These are phyloP conservation scores for Trypethelium eluteriae DNA, from an alignment of 495 filamentous ascomycete species.

Conservation along the genomic window DNA sequence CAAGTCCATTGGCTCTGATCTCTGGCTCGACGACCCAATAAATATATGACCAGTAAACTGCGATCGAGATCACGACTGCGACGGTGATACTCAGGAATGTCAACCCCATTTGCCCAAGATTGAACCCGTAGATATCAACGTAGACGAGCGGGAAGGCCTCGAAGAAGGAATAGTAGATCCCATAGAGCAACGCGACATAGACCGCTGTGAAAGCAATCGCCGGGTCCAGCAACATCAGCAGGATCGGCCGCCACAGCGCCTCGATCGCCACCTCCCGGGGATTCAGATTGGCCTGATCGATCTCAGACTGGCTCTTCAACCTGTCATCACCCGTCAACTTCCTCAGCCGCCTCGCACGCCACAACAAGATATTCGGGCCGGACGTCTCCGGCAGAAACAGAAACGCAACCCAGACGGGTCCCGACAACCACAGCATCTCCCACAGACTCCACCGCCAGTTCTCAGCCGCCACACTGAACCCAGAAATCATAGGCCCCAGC, in stretches of 20 bases:
- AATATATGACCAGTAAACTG: slow-evolving; percentile 46
- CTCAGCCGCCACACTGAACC: slow-evolving; percentile 53
- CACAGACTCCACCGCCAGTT: slow-evolving; percentile 39
- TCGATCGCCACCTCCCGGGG: slow-evolving; percentile 44
- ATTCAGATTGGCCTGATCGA: slow-evolving; percentile 41
- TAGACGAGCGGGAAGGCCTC: slow-evolving; percentile 70
- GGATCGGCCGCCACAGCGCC: slow-evolving; percentile 53
- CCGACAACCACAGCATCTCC: slow-evolving; percentile 45
- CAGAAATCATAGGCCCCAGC: slow-evolving; percentile 55
- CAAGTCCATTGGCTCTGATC: slow-evolving; percentile 41
- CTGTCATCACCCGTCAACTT: slow-evolving; percentile 29
- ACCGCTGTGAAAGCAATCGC: slow-evolving; percentile 54
- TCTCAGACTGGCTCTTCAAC: slow-evolving; percentile 34
- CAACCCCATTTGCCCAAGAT: slow-evolving; percentile 53
- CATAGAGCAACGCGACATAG: slow-evolving; percentile 58
- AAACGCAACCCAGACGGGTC: slow-evolving; percentile 42
- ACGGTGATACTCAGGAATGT: slow-evolving; percentile 59
- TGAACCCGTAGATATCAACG: slow-evolving; percentile 54
- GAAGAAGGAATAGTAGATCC: slow-evolving; percentile 65
- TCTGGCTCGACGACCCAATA: slow-evolving; percentile 46
- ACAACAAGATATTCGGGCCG: slow-evolving; percentile 47
- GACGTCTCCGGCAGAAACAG: slow-evolving; percentile 51
- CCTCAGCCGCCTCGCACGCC: slow-evolving; percentile 49
- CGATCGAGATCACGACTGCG: slow-evolving; percentile 47
- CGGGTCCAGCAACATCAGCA: slow-evolving; percentile 57